These are phyloP conservation scores for Lactarius akahatsu DNA, from an alignment of 768 basidiomycete species.

Conservation along the genomic window DNA sequence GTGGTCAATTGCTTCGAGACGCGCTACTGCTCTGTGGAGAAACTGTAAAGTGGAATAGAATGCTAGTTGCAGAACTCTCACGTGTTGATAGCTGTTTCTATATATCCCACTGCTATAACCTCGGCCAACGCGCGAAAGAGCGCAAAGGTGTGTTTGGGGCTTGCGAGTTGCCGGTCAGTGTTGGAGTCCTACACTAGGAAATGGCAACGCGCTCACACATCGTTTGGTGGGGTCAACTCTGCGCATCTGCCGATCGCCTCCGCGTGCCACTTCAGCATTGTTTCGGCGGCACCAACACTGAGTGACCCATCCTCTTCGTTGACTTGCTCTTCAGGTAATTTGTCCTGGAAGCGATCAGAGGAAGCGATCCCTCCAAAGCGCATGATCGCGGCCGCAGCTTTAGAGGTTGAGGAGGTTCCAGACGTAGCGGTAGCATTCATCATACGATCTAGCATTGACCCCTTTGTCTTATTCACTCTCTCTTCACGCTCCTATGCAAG, in stretches of 20 bases:
- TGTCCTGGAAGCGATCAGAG: slow-evolving; percentile 50
- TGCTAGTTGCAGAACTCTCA: slow-evolving; percentile 41
- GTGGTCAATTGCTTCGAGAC: slow-evolving; percentile 67
- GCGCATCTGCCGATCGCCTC: slow-evolving; percentile 94
- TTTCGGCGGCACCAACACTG: slow-evolving; percentile 74
- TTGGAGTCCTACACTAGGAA: not conserved
- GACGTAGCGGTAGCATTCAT: slow-evolving; percentile 72
- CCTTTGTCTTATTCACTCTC: slow-evolving; percentile 63
- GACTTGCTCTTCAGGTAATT: slow-evolving; percentile 62
- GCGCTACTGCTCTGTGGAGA: slow-evolving; percentile 57
- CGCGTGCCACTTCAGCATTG: slow-evolving; percentile 96
- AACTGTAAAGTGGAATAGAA: not conserved
- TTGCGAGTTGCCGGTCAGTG: slow-evolving; percentile 35
- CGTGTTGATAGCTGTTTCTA: slow-evolving; percentile 94
- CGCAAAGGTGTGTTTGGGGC: slow-evolving; percentile 85
- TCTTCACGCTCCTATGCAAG: slow-evolving; percentile 39
- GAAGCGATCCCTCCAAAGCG: slow-evolving; percentile 79
- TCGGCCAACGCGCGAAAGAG: slow-evolving; percentile 85
- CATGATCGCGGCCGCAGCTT: slow-evolving; percentile 86
- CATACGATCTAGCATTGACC: slow-evolving; percentile 85
- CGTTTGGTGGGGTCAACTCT: slow-evolving; percentile 76
- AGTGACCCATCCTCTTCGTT: slow-evolving; percentile 82
- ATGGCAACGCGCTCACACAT: slow-evolving; percentile 62
- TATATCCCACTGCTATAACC: slow-evolving; percentile 75
- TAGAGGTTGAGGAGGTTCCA: slow-evolving; percentile 62